Conservation (phyloP, 305 asterid genomes). For the Solanum hybrid region DNA sequence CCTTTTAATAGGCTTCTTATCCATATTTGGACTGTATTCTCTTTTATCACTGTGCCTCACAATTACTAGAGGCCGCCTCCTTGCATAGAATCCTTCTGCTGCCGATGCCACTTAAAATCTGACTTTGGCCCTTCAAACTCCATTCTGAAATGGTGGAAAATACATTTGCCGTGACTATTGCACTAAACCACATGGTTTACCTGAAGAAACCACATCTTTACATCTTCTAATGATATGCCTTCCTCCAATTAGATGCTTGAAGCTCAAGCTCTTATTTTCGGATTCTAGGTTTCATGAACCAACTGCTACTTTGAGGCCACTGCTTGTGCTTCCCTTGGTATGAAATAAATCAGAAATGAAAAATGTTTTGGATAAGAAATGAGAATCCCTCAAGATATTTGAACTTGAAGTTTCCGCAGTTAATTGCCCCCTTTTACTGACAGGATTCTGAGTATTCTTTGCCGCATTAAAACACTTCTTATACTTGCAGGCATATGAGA, state of each 20-base stretch:
- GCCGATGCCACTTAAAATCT: background rate
- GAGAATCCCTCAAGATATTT: background rate
- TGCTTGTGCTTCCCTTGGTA: background rate
- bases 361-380: background rate
- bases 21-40: background rate
- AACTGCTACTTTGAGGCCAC: background rate
- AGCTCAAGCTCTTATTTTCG: background rate
- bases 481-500: constrained; percentile 77
- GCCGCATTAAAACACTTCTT: constrained; percentile 5
- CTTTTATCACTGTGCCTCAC: background rate
- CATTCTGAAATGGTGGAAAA: background rate
- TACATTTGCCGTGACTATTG: background rate
- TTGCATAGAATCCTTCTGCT: background rate
- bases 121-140: background rate
- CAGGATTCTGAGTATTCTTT: background rate
- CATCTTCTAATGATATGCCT: background rate
- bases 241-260: background rate
- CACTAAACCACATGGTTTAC: background rate
- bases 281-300: background rate
- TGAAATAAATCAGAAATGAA: background rate
- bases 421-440: background rate
- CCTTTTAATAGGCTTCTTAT: background rate
- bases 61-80: background rate
- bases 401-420: background rate
- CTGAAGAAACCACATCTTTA: background rate